Conservation (phyloP, 306 rosid genomes). For the Abrus pulchellus region DNA sequence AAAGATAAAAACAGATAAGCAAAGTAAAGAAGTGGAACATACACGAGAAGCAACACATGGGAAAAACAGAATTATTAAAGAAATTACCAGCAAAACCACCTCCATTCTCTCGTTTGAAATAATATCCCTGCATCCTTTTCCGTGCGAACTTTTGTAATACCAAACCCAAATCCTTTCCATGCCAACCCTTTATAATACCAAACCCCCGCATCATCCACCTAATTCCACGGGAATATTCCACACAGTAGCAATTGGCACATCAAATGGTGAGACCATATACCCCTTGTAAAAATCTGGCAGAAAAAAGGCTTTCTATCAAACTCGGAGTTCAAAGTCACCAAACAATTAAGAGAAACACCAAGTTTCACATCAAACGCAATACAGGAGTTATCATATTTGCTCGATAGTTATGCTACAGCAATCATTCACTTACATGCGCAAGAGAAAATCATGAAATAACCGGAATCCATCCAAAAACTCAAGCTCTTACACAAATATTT, state of each 20-base stretch:
- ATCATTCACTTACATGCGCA: constrained; percentile 26
- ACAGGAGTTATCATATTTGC: not conserved
- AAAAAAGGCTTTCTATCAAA: constrained; percentile 84
- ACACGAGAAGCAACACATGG: not conserved
- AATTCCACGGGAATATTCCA: constrained; percentile 70
- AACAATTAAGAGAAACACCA: constrained; percentile 70
- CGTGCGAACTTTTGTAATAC: constrained; percentile 75
- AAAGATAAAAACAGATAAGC: not conserved
- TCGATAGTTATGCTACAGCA: not conserved
- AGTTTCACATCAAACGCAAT: constrained; percentile 66
- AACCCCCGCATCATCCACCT: constrained; percentile 76
- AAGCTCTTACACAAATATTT: not conserved
- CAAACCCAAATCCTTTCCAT: constrained; percentile 77
- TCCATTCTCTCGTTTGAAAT: constrained; percentile 68
- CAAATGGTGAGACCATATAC: constrained; percentile 76
- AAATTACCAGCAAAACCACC: constrained; percentile 50
- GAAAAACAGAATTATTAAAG: not conserved
- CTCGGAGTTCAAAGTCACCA: constrained; percentile 68
- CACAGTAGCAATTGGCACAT: constrained; percentile 69
- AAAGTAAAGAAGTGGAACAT: not conserved
- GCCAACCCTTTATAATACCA: constrained; percentile 68
- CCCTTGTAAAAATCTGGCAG: constrained; percentile 77
- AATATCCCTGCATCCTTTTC: constrained; percentile 79
- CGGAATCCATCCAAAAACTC: constrained; percentile 7
- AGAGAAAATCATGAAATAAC: constrained; percentile 15